Base-by-base conservation (phyloP, 495 filamentous ascomycete genomes). In the Chaetomium cochliodes region DNA sequence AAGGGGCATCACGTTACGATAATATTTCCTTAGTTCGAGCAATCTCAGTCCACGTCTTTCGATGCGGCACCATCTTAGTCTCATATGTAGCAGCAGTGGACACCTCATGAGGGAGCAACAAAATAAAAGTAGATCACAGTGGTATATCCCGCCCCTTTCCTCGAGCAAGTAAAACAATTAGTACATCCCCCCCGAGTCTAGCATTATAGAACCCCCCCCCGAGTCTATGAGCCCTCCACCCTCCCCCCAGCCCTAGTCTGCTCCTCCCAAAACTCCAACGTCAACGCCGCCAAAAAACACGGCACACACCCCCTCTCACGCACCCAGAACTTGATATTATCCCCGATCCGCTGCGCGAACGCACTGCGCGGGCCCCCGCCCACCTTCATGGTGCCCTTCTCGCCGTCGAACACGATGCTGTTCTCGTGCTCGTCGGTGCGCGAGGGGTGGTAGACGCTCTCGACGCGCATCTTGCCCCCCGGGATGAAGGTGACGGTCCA, bases 301-400 rank as follows among this genome's bases (percentile, higher is more conserved):
- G 94, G 94, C 57, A 98, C 93, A 72, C 90, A 92, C 60, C 91
- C 90, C 78, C 88, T 84, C 72, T 91, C 90, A 70, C 93, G 88
- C 2, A 97, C 93, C 94, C 94, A 98, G 76, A 96, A 97, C 71
- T 88, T 85, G 69, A 96, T 91, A 55, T 91, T 82, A 59, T 89
- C 88, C 68, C 83, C 85, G 39, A 98, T 94, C 76, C 92, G 87
- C 65, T 85, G 78, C 26, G 92, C 93, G 77, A 98, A 98, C 30
- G 82, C 82, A 70, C 89, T 93, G 69, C 91, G 85, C 5, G 92
- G 91, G 0, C 94, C 94, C 6, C 94, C 94, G 18, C 87, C 88
- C 64, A 98, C 89, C 80, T 98, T 98, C 94, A 98, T 98, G 25
- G 91, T 97, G 28, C 94, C 88, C 65, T 90, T 89, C 76, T 98